These are phyloP conservation scores for Nannizziopsis barbatae DNA, from an alignment of 2,329 filamentous ascomycete genomes.

Conservation along the genomic window DNA sequence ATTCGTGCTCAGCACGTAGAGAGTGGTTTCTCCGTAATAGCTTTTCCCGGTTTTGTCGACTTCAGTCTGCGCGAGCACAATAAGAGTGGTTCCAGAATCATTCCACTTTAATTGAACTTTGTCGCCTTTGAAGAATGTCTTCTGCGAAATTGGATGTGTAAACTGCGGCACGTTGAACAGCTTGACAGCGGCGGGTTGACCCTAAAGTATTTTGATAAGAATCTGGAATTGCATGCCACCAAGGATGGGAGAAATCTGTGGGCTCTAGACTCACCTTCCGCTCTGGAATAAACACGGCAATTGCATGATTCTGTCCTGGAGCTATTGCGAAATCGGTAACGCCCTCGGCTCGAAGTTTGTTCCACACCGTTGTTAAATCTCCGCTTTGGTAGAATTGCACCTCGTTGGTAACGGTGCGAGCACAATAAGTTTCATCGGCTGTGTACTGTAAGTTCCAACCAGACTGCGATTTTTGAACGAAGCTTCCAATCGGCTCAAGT, in stretches of 20 bases:
- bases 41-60: conserved; percentile 98
- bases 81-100: conserved; percentile 73
- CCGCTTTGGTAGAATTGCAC: conserved; percentile 92
- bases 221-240: not conserved
- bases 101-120: conserved; percentile 99
- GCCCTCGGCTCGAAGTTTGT: conserved; percentile 86
- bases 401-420: conserved; percentile 89
- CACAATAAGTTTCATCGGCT: conserved; percentile 82
- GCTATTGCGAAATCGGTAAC: conserved; percentile 81
- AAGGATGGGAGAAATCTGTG: conserved; percentile 5
- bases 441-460: conserved; percentile 98
- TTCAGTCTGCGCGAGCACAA: conserved; percentile 93
- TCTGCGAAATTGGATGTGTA: conserved; percentile 71
- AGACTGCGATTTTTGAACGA: conserved; percentile 90
- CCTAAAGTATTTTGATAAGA: conserved; percentile 42
- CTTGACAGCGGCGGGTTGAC: conserved; percentile 85
- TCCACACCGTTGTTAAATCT: conserved; percentile 79
- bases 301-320: conserved; percentile 77
- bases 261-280: conserved; percentile 58
- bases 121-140: conserved; percentile 98
- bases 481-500: conserved; percentile 64
- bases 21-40: conserved; percentile 96
- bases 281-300: conserved; percentile 91
- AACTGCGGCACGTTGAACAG: conserved; percentile 91
- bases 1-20: conserved; percentile 87